These are phyloP conservation scores for Monosporascus sp. DNA, from an alignment of 2,329 filamentous ascomycete species.

Conservation along the genomic window DNA sequence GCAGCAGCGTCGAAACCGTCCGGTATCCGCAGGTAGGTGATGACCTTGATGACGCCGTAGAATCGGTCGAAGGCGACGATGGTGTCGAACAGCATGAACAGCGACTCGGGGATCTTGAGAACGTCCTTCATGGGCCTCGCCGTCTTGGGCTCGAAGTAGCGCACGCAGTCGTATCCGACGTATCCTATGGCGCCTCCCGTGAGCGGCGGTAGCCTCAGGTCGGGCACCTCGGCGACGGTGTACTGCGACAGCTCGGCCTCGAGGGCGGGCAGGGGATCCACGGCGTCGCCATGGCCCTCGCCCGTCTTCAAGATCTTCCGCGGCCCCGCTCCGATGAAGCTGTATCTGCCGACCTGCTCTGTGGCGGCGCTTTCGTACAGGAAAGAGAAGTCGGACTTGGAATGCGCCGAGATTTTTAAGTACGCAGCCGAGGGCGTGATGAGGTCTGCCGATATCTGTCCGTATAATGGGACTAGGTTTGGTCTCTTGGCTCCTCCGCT, in stretches of 20 bases:
- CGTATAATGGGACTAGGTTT: constrained; percentile 80
- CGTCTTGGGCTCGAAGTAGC: constrained; percentile 98
- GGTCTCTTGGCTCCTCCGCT: constrained; percentile 28
- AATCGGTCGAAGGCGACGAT: constrained; percentile 94
- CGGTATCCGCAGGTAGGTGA: constrained; percentile 80
- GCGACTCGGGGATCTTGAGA: constrained; percentile 80
- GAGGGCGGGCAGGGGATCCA: constrained; percentile 78
- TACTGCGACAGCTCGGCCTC: constrained; percentile 74
- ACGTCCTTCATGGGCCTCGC: constrained; percentile 82
- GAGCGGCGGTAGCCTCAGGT: constrained; percentile 75
- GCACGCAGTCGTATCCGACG: constrained; percentile 94
- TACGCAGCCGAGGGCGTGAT: constrained; percentile 94
- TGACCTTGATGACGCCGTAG: constrained; percentile 85
- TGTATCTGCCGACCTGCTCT: constrained; percentile 90
- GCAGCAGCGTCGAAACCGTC: constrained; percentile 34
- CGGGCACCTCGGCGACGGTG: constrained; percentile 78
- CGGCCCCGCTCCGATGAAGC: constrained; percentile 81
- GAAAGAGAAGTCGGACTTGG: constrained; percentile 75
- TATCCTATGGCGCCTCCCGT: constrained; percentile 93
- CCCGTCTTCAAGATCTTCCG: constrained; percentile 83
- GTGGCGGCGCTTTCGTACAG: constrained; percentile 94
- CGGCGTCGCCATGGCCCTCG: constrained; percentile 75
- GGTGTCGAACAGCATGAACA: constrained; percentile 97
- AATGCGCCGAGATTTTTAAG: constrained; percentile 78
- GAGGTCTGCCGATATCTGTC: constrained; percentile 84